A percentile compares a stretch with the other conserved stretches of the same genome.
These are phyloP conservation scores for Diplosphaera chodatii DNA, from an alignment of 139 green algal species.

Conservation along the genomic window DNA sequence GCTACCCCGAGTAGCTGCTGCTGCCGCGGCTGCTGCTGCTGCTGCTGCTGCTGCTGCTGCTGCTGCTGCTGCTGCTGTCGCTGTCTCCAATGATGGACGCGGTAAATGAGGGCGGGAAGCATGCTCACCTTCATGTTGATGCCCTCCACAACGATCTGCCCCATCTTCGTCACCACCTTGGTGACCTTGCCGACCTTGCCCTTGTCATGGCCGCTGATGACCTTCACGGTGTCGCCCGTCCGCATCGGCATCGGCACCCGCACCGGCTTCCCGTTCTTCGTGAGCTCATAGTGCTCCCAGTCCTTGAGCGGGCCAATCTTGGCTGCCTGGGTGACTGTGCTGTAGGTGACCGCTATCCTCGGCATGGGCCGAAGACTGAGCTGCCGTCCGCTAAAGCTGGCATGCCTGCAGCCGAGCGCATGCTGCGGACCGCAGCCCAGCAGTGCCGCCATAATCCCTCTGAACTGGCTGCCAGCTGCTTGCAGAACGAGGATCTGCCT, in stretches of 20 bases:
- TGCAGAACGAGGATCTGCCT: too few species aligned
- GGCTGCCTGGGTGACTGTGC: neutral
- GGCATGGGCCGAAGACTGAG: neutral
- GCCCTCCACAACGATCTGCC: conserved; percentile 82
- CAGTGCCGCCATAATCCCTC: neutral
- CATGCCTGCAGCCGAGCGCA: neutral
- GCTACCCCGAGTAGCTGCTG: too few species aligned
- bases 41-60: too few species aligned
- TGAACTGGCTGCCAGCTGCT: too few species aligned
- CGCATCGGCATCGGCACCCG: conserved; percentile 81
- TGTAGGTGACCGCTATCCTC: neutral
- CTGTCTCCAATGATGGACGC: too few species aligned
- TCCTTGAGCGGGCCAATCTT: conserved; percentile 67
- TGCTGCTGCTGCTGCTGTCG: neutral
- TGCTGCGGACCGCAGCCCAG: neutral
- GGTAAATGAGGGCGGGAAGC: too few species aligned
- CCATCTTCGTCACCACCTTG: conserved; percentile 70
- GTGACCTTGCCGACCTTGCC: conserved; percentile 83
- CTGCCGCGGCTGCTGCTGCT: too few species aligned
- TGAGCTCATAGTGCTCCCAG: conserved; percentile 76
- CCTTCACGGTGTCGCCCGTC: conserved; percentile 82
- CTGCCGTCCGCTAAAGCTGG: neutral
- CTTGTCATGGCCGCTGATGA: conserved; percentile 92
- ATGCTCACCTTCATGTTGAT: conserved; percentile 79
- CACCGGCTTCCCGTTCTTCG: conserved; percentile 73